A percentile compares a stretch with the other conserved stretches of the same genome.
Conservation (phyloP, 2,329 filamentous ascomycete species). For the Fusarium albosuccineum region DNA sequence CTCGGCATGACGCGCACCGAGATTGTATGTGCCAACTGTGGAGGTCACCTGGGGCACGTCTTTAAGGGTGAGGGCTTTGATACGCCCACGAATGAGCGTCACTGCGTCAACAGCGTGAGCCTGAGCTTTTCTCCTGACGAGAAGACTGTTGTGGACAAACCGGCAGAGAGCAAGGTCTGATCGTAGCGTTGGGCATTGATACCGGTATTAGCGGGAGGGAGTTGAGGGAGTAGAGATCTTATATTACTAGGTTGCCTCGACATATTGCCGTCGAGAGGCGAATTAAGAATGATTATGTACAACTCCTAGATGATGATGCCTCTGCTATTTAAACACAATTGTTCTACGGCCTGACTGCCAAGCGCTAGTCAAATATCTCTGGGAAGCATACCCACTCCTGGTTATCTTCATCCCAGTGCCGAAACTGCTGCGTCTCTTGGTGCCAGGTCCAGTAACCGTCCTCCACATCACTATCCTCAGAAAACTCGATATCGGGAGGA, state of each 20-base stretch:
- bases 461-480: constrained; percentile 33
- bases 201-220: constrained; percentile 4
- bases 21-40: constrained; percentile 95
- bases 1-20: constrained; percentile 90
- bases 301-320: too few relatives aligned
- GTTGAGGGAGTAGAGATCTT: not conserved
- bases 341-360: not conserved
- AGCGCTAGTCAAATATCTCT: constrained; percentile 41
- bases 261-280: too few relatives aligned
- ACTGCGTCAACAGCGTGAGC: constrained; percentile 96
- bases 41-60: constrained; percentile 93
- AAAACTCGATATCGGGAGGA: constrained; percentile 39
- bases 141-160: constrained; percentile 55
- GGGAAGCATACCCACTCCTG: constrained; percentile 42
- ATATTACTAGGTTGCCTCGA: too few relatives aligned
- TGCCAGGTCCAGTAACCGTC: constrained; percentile 44
- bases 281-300: too few relatives aligned
- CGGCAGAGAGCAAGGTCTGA: constrained; percentile 53
- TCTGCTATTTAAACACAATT: too few relatives aligned
- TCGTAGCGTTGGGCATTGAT: not conserved
- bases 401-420: constrained; percentile 42
- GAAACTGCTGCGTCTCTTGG: constrained; percentile 27
- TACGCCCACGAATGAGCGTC: constrained; percentile 93
- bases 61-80: constrained; percentile 90
- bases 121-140: constrained; percentile 83